Evolutionary conservation across 2,329 filamentous ascomycete genomes (phyloP).

Genomic region (Phialocephala subalpina): DNA sequence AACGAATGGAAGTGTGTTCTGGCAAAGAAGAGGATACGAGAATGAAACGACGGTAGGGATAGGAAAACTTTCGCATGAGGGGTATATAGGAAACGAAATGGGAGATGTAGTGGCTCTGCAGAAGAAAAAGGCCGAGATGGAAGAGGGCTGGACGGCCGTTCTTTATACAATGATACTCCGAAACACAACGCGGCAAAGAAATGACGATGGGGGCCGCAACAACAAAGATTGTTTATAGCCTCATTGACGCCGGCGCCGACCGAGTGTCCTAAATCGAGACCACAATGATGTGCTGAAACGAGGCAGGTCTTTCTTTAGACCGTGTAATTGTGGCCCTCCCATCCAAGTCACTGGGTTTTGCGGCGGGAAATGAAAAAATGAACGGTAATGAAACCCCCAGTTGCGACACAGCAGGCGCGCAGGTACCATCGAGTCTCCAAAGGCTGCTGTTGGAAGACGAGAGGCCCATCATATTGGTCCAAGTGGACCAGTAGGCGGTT

Average conservation of each 20-base stretch:
- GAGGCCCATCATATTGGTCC: slow-evolving; percentile 28
- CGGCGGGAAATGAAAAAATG: slow-evolving; percentile 19
- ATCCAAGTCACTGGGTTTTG: slow-evolving; percentile 11
- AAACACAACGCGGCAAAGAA: slow-evolving; percentile 30
- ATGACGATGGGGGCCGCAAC: slow-evolving; percentile 30
- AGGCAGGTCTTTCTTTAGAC: slow-evolving; percentile 22
- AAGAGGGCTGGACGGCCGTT: slow-evolving; percentile 35
- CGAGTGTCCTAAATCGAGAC: slow-evolving; percentile 35
- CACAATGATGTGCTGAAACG: slow-evolving; percentile 30
- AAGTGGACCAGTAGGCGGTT: slow-evolving; percentile 26
- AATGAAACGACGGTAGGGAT: slow-evolving; percentile 34
- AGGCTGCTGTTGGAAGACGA: slow-evolving; percentile 18
- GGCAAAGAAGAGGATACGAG: slow-evolving; percentile 27
- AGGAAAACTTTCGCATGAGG: slow-evolving; percentile 32
- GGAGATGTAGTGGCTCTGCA: slow-evolving; percentile 33
- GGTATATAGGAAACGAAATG: slow-evolving; percentile 36
- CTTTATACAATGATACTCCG: slow-evolving; percentile 38
- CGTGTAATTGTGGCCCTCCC: slow-evolving; percentile 8
- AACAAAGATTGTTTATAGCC: slow-evolving; percentile 37
- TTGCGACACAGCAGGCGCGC: slow-evolving; percentile 20
- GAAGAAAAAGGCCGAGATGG: slow-evolving; percentile 33
- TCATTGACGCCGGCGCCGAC: slow-evolving; percentile 35
- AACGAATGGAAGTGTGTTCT: slow-evolving; percentile 31
- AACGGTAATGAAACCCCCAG: slow-evolving; percentile 15
- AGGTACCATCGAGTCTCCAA: slow-evolving; percentile 24